These are phyloP conservation scores for Fusarium drepaniforme DNA, from an alignment of 2,329 filamentous ascomycete genomes.

Conservation along the genomic window DNA sequence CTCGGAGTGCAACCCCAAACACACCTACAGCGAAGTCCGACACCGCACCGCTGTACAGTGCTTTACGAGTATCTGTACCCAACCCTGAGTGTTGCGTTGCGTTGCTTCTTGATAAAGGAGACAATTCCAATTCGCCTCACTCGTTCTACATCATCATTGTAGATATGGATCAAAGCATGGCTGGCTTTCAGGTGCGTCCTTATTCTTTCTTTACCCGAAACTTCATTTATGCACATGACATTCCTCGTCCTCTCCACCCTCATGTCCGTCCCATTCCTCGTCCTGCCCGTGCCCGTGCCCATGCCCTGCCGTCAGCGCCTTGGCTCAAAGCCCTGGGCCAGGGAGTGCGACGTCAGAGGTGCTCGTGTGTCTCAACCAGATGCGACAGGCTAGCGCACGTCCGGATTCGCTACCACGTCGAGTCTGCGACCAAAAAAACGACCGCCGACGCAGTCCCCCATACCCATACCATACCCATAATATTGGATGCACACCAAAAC, in stretches of 20 bases:
- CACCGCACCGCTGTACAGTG: not conserved
- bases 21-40: constrained; percentile 4
- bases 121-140: not conserved
- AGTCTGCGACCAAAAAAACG: constrained; percentile 38
- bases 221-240: constrained; percentile 16
- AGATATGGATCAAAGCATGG: not conserved
- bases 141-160: not conserved
- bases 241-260: not conserved
- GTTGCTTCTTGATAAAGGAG: not conserved
- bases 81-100: not conserved
- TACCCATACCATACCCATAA: not conserved
- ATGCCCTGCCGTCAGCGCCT: constrained; percentile 18
- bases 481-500: constrained; percentile 28
- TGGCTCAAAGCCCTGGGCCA: constrained; percentile 30
- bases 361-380: constrained; percentile 53
- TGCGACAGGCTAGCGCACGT: constrained; percentile 49
- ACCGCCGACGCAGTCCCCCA: constrained; percentile 19
- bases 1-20: constrained; percentile 6
- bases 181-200: constrained; percentile 12
- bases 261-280: constrained; percentile 12
- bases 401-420: constrained; percentile 45
- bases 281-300: not conserved
- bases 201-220: constrained; percentile 19
- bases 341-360: constrained; percentile 51
- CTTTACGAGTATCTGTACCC: not conserved